Conservation (phyloP, 495 filamentous ascomycete genomes). For the Podospora pseudoanserina region DNA sequence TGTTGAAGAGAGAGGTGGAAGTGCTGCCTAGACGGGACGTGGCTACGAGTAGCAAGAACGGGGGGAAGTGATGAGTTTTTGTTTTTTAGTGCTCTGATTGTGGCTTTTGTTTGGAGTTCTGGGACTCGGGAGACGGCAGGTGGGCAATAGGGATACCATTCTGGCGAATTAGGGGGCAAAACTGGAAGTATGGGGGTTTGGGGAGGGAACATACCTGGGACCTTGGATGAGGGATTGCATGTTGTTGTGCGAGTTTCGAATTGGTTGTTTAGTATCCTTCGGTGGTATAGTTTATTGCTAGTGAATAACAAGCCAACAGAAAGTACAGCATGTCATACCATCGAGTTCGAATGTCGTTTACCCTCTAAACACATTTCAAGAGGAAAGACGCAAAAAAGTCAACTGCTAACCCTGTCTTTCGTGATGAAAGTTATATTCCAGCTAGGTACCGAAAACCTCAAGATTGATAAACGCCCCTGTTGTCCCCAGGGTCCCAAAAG, state of each 20-base stretch:
- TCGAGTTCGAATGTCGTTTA: too few relatives aligned
- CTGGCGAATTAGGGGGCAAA: not conserved
- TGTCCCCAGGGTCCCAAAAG: not conserved
- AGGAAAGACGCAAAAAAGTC: too few relatives aligned
- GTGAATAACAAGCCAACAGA: not conserved
- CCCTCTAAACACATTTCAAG: too few relatives aligned
- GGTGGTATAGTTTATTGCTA: not conserved
- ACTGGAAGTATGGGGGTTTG: not conserved
- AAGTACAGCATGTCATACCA: not conserved
- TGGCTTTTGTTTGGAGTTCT: not conserved
- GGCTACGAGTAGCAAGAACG: conserved; percentile 30
- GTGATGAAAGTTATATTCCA: too few relatives aligned
- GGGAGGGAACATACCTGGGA: not conserved
- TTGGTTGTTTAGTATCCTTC: not conserved
- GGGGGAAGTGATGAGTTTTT: not conserved
- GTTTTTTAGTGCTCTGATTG: not conserved
- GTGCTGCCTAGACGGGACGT: conserved; percentile 54
- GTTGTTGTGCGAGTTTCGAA: not conserved
- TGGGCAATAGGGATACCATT: not conserved
- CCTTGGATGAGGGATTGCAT: not conserved
- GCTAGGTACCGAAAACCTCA: too few relatives aligned
- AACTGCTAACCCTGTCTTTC: too few relatives aligned
- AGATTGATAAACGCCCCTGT: not conserved
- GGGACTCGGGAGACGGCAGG: not conserved
- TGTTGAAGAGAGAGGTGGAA: conserved; percentile 71